Evolutionary conservation across 805 yeast genomes (phyloP), one percentile per base, ranked within the genome.

Genomic region (Zygoascus biomembranicola): DNA sequence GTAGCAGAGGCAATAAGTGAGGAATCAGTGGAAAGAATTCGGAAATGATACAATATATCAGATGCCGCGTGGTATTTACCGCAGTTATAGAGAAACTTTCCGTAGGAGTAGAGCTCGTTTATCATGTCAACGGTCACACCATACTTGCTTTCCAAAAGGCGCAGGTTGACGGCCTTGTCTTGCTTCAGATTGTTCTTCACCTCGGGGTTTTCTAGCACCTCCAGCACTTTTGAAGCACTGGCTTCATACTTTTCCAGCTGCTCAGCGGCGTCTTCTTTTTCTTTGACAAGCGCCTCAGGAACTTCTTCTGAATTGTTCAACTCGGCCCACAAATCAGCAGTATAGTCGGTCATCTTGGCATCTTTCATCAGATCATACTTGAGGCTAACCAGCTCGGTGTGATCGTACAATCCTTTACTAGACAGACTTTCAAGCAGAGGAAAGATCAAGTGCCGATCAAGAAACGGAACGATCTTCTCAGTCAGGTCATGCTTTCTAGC

Each of bases 31-130:
- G 84, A 78, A 19, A 81, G 68, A 13, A 77, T 73, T 65, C 83
- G 71, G 64, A 80, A 81, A 64, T 79, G 81, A 61, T 75, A 76
- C 59, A 81, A 68, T 52, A 81, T 67, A 63, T 81, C 85, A 32
- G 81, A 73, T 6, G 85, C 82, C 71, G 77, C 74, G 55, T 68
- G 76, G 66, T 81, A 81, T 62, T 80, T 80, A 59, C 86, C 86
- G 65, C 81, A 74, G 67, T 79, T 78, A 67, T 79, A 81, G 65
- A 80, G 83, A 61, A 79, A 74, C 63, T 80, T 80, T 50, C 84
- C 86, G 66, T 76, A 79, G 57, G 78, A 77, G 65, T 78, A 81
- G 47, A 81, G 68, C 54, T 73, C 76, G 56, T 75, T 67, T 58
- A 79, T 77, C 65, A 73, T 74, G 14, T 69, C 77, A 54, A 53